Conservation (phyloP, 2,329 filamentous ascomycete genomes). For the Plectosphaerella sp. region DNA sequence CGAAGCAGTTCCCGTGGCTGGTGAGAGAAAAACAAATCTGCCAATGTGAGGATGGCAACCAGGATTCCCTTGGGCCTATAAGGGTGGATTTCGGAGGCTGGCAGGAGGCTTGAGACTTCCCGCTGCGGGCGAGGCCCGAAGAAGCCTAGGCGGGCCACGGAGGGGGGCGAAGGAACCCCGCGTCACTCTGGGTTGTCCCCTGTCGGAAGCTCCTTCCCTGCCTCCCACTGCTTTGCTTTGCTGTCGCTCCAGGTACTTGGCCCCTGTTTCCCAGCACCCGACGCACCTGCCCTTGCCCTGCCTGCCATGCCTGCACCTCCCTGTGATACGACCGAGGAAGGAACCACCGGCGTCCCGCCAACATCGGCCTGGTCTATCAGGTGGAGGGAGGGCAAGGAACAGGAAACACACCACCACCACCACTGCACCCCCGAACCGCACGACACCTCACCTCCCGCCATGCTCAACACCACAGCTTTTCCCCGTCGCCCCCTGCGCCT, state of each 20-base stretch:
- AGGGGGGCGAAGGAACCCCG: neutral
- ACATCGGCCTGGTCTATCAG: no score
- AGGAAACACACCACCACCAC: no score
- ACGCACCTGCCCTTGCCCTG: slow-evolving; percentile 1
- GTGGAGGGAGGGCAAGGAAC: no score
- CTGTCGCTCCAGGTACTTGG: slow-evolving; percentile 1
- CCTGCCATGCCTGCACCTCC: no score
- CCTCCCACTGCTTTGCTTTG: neutral
- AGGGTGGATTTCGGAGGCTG: no score
- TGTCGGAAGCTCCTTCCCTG: neutral
- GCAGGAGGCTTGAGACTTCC: neutral
- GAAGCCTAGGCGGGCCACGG: neutral
- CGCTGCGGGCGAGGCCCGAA: neutral
- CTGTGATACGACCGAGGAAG: no score
- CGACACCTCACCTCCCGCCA: no score
- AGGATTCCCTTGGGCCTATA: neutral
- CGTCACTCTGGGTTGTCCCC: neutral
- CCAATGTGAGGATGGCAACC: neutral
- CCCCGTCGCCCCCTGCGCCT: no score
- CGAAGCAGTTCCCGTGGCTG: no score
- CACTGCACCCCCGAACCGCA: no score
- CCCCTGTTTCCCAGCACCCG: neutral
- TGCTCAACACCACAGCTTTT: no score
- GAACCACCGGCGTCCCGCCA: no score
- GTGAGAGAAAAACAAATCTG: neutral